Percentiles rank a stretch among this genome's conserved stretches.
phyloP scores from a whole-genome alignment of 139 green algal genomes.

The Nannochloris sp. region DNA sequence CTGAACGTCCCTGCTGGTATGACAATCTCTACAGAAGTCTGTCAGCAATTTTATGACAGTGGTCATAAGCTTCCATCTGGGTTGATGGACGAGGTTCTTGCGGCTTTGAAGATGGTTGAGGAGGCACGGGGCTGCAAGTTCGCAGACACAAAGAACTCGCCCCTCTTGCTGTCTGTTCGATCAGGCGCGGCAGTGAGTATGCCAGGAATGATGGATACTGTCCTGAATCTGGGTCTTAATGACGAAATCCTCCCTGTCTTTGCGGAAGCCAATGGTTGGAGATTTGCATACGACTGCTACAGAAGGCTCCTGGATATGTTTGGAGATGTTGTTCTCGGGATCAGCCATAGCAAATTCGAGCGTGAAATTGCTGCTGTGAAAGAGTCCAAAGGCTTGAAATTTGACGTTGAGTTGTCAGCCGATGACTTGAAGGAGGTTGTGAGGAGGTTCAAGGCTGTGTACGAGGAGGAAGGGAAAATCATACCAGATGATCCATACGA shows the following conservation, averaged over 20 bases:
- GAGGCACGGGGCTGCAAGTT: conserved; percentile 53
- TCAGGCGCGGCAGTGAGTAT: conserved; percentile 65
- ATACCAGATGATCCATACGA: conserved; percentile 66
- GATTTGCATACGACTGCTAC: conserved; percentile 77
- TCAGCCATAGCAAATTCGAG: conserved; percentile 75
- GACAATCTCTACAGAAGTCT: conserved; percentile 83
- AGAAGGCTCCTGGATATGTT: conserved; percentile 84
- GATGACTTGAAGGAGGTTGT: conserved; percentile 67
- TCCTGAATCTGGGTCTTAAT: conserved; percentile 85
- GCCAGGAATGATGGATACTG: conserved; percentile 87
- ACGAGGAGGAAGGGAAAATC: conserved; percentile 33
- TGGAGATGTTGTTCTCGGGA: conserved; percentile 70
- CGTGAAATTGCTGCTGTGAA: conserved; percentile 62
- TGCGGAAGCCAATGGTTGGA: conserved; percentile 39
- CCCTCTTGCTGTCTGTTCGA: conserved; percentile 72
- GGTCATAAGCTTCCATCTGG: conserved; percentile 50
- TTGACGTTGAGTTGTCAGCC: conserved; percentile 69
- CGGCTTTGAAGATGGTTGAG: conserved; percentile 50
- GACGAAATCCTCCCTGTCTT: conserved; percentile 60
- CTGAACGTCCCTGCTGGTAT: conserved; percentile 80
- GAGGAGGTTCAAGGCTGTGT: conserved; percentile 56
- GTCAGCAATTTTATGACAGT: conserved; percentile 25
- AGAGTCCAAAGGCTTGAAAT: conserved; percentile 36
- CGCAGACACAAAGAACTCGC: conserved; percentile 52
- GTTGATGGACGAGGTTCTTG: conserved; percentile 59